Base-by-base conservation (phyloP, 768 basidiomycete genomes). In the Pholiota molesta region DNA sequence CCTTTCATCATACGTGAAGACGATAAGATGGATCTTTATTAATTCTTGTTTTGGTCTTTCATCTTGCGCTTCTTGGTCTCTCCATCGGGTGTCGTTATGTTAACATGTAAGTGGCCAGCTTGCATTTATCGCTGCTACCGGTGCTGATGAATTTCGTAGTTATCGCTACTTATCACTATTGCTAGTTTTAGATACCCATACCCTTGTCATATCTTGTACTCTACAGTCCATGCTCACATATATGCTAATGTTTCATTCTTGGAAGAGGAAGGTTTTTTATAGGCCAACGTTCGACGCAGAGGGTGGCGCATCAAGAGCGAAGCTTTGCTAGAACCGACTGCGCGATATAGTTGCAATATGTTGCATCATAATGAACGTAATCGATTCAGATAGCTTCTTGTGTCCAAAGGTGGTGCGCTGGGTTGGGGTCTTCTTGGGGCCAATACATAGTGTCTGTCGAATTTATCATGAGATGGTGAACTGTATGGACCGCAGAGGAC, bases 21-120 rank as follows among this genome's bases (percentile, higher is more conserved):
- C 66, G 89, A 90, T 70, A 83, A 79, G 69, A 71, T 83, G 65
- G 86, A 87, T 62, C 69, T 91, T 56, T 88, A 87, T 69, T 90
- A 78, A 73, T 28, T 14, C 55, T 40, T 21, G n/a, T 17, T 47
- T 52, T 37, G 28, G n/a, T 16, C 47, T 19, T 58, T 29, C 19
- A 47, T 47, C 37, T 51, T 42, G 57, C 35, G 49, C 26, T 54
- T 59, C 26, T 26, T 26, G 23, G 28, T 55, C 5, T 55, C 35
- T 54, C 23, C 47, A 51, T 56, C 31, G 42, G 53, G 45, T 42
- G 55, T 62, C 47, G 35, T 52, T 57, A 59, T 47, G 54, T 62
- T 59, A 49, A 28, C 23, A 49, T 49, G 47, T 49, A 49, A 49
- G 47, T 49, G 47, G 19, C 1, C 8, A 44, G 2, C 9, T 44